phyloP scores from a whole-genome alignment of 306 rosid species.

The Cicer yamashitae region DNA sequence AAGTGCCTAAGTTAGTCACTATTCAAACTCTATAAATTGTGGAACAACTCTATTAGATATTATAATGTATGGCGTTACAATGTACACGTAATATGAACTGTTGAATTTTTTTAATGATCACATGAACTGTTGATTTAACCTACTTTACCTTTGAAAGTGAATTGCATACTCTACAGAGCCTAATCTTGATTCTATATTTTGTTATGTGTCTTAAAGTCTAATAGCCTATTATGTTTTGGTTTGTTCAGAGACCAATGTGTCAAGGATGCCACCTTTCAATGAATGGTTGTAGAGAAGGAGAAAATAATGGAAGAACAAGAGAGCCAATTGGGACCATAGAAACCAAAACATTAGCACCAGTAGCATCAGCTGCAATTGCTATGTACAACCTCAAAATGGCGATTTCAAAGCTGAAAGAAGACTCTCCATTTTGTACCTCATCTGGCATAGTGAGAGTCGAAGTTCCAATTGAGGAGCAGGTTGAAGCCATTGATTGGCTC shows the following conservation, averaged over 20 bases:
- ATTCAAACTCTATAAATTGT: too few relatives aligned
- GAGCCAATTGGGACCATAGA: slow-evolving; percentile 61
- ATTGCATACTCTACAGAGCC: background rate
- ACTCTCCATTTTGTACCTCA: slow-evolving; percentile 59
- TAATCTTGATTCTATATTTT: background rate
- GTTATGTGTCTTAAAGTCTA: background rate
- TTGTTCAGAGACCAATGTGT: slow-evolving; percentile 44
- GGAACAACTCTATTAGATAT: too few relatives aligned
- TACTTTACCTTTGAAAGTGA: background rate
- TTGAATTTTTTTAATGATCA: too few relatives aligned
- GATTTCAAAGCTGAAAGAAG: slow-evolving; percentile 59
- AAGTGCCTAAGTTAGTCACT: too few relatives aligned
- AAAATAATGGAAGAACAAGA: background rate
- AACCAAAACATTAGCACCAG: slow-evolving; percentile 60
- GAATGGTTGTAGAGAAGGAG: slow-evolving; percentile 72
- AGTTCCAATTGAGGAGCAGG: slow-evolving; percentile 80
- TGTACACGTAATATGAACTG: too few relatives aligned
- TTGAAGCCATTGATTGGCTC: slow-evolving; percentile 88
- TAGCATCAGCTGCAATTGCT: slow-evolving; percentile 65
- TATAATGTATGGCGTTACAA: too few relatives aligned
- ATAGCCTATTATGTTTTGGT: slow-evolving; percentile 4
- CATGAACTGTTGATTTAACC: too few relatives aligned
- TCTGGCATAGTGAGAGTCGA: slow-evolving; percentile 64
- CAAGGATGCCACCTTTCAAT: slow-evolving; percentile 62
- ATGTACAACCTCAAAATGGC: slow-evolving; percentile 62